Conservation (phyloP, 1,284 basidiomycete species). For the Fistulinella cinereoalba region DNA sequence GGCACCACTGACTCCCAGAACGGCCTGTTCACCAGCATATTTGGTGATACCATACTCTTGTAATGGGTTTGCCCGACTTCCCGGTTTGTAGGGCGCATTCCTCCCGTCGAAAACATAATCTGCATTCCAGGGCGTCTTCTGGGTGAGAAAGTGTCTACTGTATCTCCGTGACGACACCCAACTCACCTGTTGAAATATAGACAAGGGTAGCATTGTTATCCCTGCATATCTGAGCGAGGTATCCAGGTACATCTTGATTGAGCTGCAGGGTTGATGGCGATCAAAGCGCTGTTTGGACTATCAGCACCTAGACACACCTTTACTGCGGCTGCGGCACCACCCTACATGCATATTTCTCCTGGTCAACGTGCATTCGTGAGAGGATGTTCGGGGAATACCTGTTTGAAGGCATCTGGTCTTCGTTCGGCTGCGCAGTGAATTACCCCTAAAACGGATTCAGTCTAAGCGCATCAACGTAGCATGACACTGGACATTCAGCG, state of each 20-base stretch:
- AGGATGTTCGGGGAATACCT: constrained; percentile 41
- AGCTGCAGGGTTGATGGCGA: constrained; percentile 43
- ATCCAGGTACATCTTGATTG: constrained; percentile 63
- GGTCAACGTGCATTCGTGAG: background rate
- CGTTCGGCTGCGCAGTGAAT: constrained; percentile 86
- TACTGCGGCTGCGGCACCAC: constrained; percentile 61
- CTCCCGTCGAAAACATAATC: constrained; percentile 87
- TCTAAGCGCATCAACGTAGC: constrained; percentile 2
- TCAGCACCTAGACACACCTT: constrained; percentile 40
- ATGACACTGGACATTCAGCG: background rate
- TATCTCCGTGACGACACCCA: background rate
- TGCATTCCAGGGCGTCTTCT: constrained; percentile 24
- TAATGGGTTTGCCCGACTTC: constrained; percentile 65
- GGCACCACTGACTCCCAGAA: constrained; percentile 53
- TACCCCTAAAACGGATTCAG: constrained; percentile 50
- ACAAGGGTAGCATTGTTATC: constrained; percentile 58
- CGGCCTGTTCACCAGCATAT: constrained; percentile 68
- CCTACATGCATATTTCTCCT: constrained; percentile 11
- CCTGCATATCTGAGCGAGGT: constrained; percentile 59
- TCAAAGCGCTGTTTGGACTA: background rate
- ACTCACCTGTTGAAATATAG: constrained; percentile 74
- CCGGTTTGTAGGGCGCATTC: constrained; percentile 73
- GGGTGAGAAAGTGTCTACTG: constrained; percentile 10
- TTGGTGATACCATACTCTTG: constrained; percentile 79
- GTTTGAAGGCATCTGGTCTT: constrained; percentile 79